These are phyloP conservation scores for Microsporum canis DNA, from an alignment of 2,329 filamentous ascomycete species.

Conservation along the genomic window DNA sequence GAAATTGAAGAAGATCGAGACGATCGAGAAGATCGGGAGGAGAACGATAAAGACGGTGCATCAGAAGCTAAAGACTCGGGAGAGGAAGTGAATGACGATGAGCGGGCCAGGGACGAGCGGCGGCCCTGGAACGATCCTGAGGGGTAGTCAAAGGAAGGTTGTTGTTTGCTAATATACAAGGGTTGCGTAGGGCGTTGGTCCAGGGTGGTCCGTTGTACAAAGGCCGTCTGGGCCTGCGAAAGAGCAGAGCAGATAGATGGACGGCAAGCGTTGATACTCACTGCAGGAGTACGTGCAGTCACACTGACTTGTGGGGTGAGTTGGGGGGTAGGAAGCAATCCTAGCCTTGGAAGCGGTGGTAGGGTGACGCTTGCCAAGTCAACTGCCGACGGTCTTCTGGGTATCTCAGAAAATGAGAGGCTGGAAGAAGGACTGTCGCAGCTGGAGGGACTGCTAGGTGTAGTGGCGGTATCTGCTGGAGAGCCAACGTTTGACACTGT, in stretches of 20 bases:
- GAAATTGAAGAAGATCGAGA: constrained; percentile 43
- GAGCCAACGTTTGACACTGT: constrained; percentile 12
- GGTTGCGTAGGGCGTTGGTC: constrained; percentile 36
- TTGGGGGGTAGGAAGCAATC: constrained; percentile 50
- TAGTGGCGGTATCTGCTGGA: constrained; percentile 14
- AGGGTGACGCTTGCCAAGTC: constrained; percentile 17
- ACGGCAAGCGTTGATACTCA: constrained; percentile 42
- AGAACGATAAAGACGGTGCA: constrained; percentile 42
- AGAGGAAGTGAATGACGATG: constrained; percentile 43
- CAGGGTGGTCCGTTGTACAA: constrained; percentile 44
- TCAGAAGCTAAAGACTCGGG: constrained; percentile 56
- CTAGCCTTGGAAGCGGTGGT: constrained; percentile 45
- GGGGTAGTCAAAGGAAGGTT: constrained; percentile 37
- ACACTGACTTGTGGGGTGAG: constrained; percentile 47
- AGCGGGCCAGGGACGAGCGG: constrained; percentile 40
- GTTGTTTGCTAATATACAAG: constrained; percentile 27
- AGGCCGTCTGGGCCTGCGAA: constrained; percentile 45
- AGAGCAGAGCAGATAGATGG: constrained; percentile 50
- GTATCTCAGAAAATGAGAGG: constrained; percentile 1
- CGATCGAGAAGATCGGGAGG: constrained; percentile 32
- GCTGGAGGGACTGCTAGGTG: neutral
- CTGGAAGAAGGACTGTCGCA: neutral
- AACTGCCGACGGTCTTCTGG: constrained; percentile 13
- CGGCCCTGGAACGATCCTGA: constrained; percentile 28
- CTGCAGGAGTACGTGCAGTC: constrained; percentile 47